Base-by-base conservation (phyloP, 2,329 filamentous ascomycete genomes). In the Tolypocladium capitatum region DNA sequence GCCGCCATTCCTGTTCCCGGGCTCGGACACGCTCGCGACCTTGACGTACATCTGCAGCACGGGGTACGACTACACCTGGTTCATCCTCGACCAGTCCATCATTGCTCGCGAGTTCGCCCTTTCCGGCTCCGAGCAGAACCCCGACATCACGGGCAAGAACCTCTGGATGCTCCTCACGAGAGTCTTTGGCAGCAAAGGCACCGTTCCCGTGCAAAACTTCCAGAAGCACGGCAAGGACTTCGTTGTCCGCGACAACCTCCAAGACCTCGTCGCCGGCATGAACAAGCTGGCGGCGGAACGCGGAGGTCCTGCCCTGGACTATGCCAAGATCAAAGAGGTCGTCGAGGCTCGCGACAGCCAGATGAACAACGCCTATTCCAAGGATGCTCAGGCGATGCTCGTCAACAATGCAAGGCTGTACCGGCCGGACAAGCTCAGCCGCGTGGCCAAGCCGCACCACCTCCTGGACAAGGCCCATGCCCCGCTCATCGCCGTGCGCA, bases 1-100 rank as follows among this genome's bases (percentile, higher is more conserved):
- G 0, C 78, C 78, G 0, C 71, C 75, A 0, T 73, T 71, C 50
- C 63, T 80, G 1, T 81, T 67, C 59, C 78, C 78, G 0, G 78
- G 78, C 1, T 65, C 68, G 31, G 78, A 81, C 56, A 81, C 77
- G 0, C 61, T 80, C 5, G 72, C 65, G 0, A 81, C 78, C 2
- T 68, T 81, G 16, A 73, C 73, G 62, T 62, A 80, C 55, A 81
- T 81, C 51, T 78, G 76, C 65, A 62, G 60, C 52, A 81, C 78
- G 0, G 78, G 78, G 0, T 73, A 79, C 61, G 76, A 80, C 58
- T 81, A 81, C 64, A 73, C 72, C 2, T 81, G 78, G 78, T 81
- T 81, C 62, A 69, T 81, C 47, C 68, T 78, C 2, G 69, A 77
- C 58, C 73, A 75, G 51, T 64, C 63, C 56, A 81, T 81, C 55